Evolutionary conservation across 139 green algal genomes (phyloP), one percentile per base, ranked within the genome.

Genomic region (Volvox reticuliferus): DNA sequence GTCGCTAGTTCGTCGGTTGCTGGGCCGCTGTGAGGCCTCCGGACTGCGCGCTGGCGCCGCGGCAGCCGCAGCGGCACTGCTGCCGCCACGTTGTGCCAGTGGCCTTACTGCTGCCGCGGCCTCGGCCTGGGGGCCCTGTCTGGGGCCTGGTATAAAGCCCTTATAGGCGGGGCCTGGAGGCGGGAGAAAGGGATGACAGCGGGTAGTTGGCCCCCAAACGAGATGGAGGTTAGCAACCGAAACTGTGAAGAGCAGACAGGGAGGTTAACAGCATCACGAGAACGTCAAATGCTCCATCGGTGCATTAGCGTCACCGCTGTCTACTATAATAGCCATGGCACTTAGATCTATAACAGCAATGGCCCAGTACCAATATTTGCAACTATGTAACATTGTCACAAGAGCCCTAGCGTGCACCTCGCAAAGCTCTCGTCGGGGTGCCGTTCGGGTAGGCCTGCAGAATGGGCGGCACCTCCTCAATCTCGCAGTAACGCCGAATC

Each of bases 381-480:
- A 75, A 14, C 22, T 75, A 12, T 12, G 67, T 28, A 75, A 12
- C 67, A 32, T 75, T 75, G 2, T 12, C 67, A 26, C 67, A 75
- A 14, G 9, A 26, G 30, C 37, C 37, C 26, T 13, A 9, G 18
- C 26, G 18, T 33, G 1, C 85, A 89, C 85, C 85, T 62, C 85
- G 18, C 36, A 9, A 13, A 32, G 18, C 50, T 17, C n/a, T 3
- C n/a, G 30, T 55, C 18, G 85, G 85, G 2, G 85, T 89, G 85
- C 85, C 85, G 12, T 22, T 32, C 16, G 85, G 85, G 85, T 89
- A 89, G 5, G 85, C 44, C 69, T 73, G 26, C 26, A 75, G 28
- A 69, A 63, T 19, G 2, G 68, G 69, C 69, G 28, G 32, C 85
- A 36, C 28, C 28, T 79, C 69, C 69, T 89, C 85, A 44, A 61